Conservation (phyloP, 108 stramenopile species). For the Phaeodactylum tricornutum region DNA sequence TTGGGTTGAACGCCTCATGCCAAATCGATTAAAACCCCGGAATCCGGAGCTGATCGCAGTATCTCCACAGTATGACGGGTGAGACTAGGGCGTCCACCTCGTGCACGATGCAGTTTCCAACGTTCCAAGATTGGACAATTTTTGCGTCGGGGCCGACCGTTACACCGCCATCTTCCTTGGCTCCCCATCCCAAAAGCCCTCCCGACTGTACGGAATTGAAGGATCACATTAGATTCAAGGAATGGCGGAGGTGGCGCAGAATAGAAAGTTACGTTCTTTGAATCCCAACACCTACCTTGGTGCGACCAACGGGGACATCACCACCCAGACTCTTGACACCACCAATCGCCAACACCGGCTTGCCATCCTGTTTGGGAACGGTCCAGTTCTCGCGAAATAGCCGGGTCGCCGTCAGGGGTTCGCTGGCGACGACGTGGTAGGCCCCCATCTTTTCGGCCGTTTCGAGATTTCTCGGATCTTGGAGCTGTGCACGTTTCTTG, state of each 20-base stretch:
- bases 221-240: too few relatives aligned
- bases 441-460: constrained; percentile 54
- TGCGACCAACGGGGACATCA: constrained; percentile 46
- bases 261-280: too few relatives aligned
- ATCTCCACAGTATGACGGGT: constrained; percentile 62
- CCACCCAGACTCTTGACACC: constrained; percentile 66
- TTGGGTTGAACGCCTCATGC: too few relatives aligned
- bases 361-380: constrained; percentile 18
- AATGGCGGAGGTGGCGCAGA: too few relatives aligned
- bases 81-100: constrained; percentile 64
- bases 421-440: constrained; percentile 51
- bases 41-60: constrained; percentile 67
- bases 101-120: constrained; percentile 39
- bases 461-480: constrained; percentile 68
- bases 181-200: constrained; percentile 71
- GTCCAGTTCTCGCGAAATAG: constrained; percentile 36
- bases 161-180: constrained; percentile 63
- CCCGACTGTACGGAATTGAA: too few relatives aligned
- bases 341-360: constrained; percentile 27
- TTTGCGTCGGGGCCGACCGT: constrained; percentile 38
- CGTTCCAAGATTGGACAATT: constrained; percentile 42
- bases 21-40: constrained; percentile 35
- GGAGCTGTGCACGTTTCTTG: constrained; percentile 37
- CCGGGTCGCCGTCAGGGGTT: constrained; percentile 38
- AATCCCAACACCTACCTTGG: constrained; percentile 1